Percentiles rank a stretch among this genome's conserved stretches.
Evolutionary conservation across 179 eudicot species (phyloP).

Genomic region (Patellifolia procumbens): DNA sequence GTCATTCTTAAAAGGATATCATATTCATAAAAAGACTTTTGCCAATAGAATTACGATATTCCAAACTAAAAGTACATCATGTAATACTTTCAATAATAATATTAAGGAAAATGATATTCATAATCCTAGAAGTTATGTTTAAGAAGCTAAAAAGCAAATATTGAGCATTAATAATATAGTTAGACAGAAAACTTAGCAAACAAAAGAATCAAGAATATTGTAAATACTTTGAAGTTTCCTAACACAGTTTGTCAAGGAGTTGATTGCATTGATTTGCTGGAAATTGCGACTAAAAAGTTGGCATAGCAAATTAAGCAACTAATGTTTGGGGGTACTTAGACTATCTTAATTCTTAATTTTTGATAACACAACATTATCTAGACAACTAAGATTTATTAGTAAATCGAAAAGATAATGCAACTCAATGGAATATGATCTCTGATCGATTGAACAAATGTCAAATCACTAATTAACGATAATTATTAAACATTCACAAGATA

Average conservation of each 20-base stretch:
- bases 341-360: not conserved
- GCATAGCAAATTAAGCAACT: not conserved
- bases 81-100: no score
- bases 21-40: no score
- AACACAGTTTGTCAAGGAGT: not conserved
- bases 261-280: slow-evolving; percentile 4
- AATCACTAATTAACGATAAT: slow-evolving; percentile 1
- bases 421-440: not conserved
- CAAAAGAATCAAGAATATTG: no score
- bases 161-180: no score
- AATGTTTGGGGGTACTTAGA: not conserved
- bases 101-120: no score
- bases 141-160: no score
- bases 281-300: not conserved
- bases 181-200: no score
- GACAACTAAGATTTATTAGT: slow-evolving; percentile 10
- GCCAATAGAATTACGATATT: no score
- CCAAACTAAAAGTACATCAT: no score
- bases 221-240: not conserved
- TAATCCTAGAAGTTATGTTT: no score
- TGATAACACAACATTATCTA: not conserved
- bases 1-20: no score
- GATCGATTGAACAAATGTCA: not conserved
- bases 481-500: not conserved
- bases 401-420: not conserved